Conservation (phyloP, 2,329 filamentous ascomycete species). For the Talaromyces atroroseus region DNA sequence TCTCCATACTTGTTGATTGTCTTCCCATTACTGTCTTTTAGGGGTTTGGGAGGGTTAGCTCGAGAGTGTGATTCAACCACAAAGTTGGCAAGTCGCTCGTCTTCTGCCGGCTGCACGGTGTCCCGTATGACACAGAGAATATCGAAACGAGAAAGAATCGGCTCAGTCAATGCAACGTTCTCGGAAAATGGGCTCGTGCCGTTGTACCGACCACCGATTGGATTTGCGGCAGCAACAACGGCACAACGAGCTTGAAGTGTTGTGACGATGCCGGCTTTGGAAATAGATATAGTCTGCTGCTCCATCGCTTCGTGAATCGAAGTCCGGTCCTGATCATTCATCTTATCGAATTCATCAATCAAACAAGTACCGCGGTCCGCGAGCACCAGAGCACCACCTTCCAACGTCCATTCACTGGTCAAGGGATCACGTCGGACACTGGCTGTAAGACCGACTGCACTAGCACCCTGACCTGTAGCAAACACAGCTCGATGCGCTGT, state of each 20-base stretch:
- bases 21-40: slow-evolving; percentile 40
- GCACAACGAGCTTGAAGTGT: slow-evolving; percentile 93
- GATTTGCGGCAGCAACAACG: slow-evolving; percentile 94
- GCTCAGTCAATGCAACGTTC: slow-evolving; percentile 95
- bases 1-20: slow-evolving; percentile 41
- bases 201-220: slow-evolving; percentile 93
- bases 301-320: slow-evolving; percentile 99
- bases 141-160: slow-evolving; percentile 95
- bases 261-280: slow-evolving; percentile 96
- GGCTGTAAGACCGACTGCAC: slow-evolving; percentile 93
- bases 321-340: slow-evolving; percentile 98
- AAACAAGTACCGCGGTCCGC: slow-evolving; percentile 92
- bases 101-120: slow-evolving; percentile 85
- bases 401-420: slow-evolving; percentile 94
- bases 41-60: slow-evolving; percentile 65
- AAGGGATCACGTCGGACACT: slow-evolving; percentile 92
- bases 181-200: slow-evolving; percentile 91
- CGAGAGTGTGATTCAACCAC: slow-evolving; percentile 91
- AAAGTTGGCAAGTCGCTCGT: slow-evolving; percentile 88
- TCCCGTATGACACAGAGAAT: slow-evolving; percentile 95
- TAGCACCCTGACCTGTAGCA: slow-evolving; percentile 93
- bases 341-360: slow-evolving; percentile 99
- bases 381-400: slow-evolving; percentile 90
- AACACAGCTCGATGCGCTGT: slow-evolving; percentile 96
- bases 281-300: slow-evolving; percentile 98